Conservation (phyloP, 306 rosid species). For the Corylus americana region DNA sequence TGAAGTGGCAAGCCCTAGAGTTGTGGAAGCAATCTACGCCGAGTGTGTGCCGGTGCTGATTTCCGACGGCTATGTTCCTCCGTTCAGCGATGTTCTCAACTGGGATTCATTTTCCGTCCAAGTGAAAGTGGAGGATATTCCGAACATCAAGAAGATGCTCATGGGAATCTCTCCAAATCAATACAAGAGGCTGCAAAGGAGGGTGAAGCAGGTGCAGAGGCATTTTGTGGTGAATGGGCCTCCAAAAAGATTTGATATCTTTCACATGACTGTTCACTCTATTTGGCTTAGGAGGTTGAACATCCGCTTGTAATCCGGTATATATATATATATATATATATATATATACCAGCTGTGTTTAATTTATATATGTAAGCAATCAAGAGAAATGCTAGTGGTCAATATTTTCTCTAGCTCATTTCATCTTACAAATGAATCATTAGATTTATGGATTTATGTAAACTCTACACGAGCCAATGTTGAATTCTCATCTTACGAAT, state of each 20-base stretch:
- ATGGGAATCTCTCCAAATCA: slow-evolving; percentile 38
- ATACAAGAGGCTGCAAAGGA: slow-evolving; percentile 46
- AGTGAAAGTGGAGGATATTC: slow-evolving; percentile 43
- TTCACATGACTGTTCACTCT: slow-evolving; percentile 47
- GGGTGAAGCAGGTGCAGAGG: slow-evolving; percentile 41
- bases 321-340: no score
- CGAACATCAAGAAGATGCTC: slow-evolving; percentile 38
- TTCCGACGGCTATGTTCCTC: slow-evolving; percentile 43
- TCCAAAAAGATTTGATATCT: slow-evolving; percentile 43
- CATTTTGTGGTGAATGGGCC: slow-evolving; percentile 42
- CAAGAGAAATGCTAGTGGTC: no score
- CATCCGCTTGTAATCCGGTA: neutral
- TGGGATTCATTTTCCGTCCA: slow-evolving; percentile 46
- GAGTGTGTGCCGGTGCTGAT: slow-evolving; percentile 49
- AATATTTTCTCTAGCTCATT: no score
- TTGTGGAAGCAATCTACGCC: slow-evolving; percentile 53
- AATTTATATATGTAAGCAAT: no score
- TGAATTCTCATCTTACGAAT: no score
- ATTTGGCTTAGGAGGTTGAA: slow-evolving; percentile 50
- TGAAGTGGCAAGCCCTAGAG: slow-evolving; percentile 50
- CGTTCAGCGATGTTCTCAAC: slow-evolving; percentile 47
- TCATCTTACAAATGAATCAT: no score
- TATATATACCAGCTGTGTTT: no score
- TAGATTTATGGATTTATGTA: no score
- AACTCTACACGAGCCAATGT: no score